Evolutionary conservation across 169 alveolate genomes (phyloP), one percentile per base, ranked within the genome.

Genomic region (Eimeria sp.): DNA sequence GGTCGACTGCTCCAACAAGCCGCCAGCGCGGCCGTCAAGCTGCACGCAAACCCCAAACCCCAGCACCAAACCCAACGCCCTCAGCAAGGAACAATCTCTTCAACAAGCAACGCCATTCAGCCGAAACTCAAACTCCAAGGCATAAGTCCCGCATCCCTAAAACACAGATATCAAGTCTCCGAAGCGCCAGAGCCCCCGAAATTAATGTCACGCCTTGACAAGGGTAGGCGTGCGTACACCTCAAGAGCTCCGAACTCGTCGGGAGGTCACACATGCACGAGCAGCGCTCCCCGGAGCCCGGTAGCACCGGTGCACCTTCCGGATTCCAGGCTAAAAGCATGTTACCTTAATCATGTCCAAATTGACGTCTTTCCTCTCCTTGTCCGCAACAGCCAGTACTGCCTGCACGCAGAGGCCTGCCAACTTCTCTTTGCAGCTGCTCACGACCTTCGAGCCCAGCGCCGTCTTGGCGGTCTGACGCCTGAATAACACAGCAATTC

Each of bases 1-100:
- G 56, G 98, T 96, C 52, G 99, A 98, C 95, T 99, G 99, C 98
- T 99, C 99, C 95, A 99, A 96, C 76, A 99, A 97, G 27, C 99
- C 99, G 8, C 99, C 99, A 25, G 99, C 98, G 97, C 99, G 99
- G 40, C 99, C 99, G 95, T 99, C 99, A 64, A 99, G 97, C 98
- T 97, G 76, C 40, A 68, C 9, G n/a, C 82, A 2, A 77, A n/a
- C 56, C 8, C 30, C 37, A 23, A 27, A 68, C 27, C 11, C 13
- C 27, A 62, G 25, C 1, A 20, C 27, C 33, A 62, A 62, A 62
- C 72, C 72, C 72, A 6, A 27, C 40, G 80, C 49, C 62, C 37
- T 23, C 54, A 37, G 49, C 52, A 85, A 56, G 49, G 4, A 43
- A 43, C 49, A 43, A 43, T 3, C 49, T 4, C 49, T 43, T 43